Evolutionary conservation across 139 green algal species (phyloP).

Genomic region (Coelastrella sp.): DNA sequence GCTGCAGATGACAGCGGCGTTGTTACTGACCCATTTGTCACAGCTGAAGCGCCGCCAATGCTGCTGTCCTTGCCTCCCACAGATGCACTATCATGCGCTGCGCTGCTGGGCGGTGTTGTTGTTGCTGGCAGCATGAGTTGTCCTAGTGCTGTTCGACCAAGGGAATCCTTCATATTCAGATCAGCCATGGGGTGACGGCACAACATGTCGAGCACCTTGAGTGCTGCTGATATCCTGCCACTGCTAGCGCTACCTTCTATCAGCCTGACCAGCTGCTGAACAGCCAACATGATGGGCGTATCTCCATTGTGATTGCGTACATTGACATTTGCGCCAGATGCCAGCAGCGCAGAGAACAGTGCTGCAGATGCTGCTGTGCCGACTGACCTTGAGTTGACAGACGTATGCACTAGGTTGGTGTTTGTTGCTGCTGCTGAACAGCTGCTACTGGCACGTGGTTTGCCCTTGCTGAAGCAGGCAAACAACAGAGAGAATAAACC

Average conservation of each 20-base stretch:
- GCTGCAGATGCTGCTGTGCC: background rate
- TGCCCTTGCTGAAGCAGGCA: background rate
- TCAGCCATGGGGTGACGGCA: background rate
- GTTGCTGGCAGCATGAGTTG: conserved; percentile 7
- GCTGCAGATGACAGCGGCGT: background rate
- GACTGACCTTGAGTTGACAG: background rate
- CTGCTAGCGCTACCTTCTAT: background rate
- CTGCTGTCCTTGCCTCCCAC: background rate
- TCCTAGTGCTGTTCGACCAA: conserved; percentile 4
- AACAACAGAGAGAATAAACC: too few species aligned
- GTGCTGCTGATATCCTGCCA: background rate
- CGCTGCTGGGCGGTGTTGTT: background rate
- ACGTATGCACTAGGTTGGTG: background rate
- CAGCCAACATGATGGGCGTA: conserved; percentile 22
- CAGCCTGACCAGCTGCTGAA: background rate
- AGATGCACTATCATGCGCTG: background rate
- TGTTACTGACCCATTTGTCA: background rate
- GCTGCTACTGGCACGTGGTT: background rate
- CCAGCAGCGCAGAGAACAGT: background rate
- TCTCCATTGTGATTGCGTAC: background rate
- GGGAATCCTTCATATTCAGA: background rate
- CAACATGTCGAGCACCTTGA: background rate
- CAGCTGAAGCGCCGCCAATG: background rate
- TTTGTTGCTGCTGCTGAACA: background rate
- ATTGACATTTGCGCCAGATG: background rate